These are phyloP conservation scores for Cardamine occulta DNA, from an alignment of 345 rosid species.

Conservation along the genomic window DNA sequence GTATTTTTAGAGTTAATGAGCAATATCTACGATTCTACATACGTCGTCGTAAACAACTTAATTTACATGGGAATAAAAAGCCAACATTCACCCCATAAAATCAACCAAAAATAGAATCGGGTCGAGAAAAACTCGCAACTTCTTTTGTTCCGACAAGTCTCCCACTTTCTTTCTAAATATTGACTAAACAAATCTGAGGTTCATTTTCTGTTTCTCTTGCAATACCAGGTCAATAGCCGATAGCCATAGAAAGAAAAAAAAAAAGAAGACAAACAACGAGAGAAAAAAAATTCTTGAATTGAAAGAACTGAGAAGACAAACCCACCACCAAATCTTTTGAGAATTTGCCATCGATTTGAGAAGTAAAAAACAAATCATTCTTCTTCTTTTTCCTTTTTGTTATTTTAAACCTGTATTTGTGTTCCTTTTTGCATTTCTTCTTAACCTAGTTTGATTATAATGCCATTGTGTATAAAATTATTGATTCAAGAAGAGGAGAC, in stretches of 20 bases:
- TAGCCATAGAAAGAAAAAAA: conserved; percentile 14
- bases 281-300: neutral
- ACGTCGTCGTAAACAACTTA: conserved; percentile 17
- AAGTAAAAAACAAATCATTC: neutral
- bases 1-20: neutral
- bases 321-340: conserved; percentile 20
- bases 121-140: conserved; percentile 26
- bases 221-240: conserved; percentile 26
- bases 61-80: neutral
- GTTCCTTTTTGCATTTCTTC: neutral
- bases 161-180: conserved; percentile 40
- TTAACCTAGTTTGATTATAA: conserved; percentile 23
- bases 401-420: neutral
- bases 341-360: conserved; percentile 13
- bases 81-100: conserved; percentile 14
- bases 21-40: neutral
- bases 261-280: conserved; percentile 3
- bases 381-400: neutral
- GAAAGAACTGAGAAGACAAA: conserved; percentile 21
- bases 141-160: conserved; percentile 30
- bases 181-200: conserved; percentile 33
- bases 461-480: conserved; percentile 13
- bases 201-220: conserved; percentile 39
- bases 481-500: conserved; percentile 31
- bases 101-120: conserved; percentile 38